phyloP scores from a whole-genome alignment of 139 green algal genomes.

The Chloropicon primus region DNA sequence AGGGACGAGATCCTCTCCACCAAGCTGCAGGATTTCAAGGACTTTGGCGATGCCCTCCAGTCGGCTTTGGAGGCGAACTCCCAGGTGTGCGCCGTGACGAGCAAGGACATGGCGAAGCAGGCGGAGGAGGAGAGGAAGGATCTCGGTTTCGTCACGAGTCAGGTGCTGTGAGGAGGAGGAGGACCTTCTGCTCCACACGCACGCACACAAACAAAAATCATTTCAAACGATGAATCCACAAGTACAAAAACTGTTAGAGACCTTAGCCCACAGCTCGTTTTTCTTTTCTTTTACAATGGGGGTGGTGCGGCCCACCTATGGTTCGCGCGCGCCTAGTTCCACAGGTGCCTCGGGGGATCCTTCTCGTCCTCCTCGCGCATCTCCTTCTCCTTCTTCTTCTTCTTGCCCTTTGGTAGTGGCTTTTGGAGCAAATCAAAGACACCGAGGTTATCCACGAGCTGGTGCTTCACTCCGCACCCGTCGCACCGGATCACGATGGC shows the following conservation, averaged over 20 bases:
- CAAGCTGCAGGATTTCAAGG: slow-evolving; percentile 23
- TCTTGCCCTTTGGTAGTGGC: too few species aligned
- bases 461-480: neutral
- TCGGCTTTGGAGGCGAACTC: slow-evolving; percentile 10
- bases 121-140: neutral
- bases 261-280: too few species aligned
- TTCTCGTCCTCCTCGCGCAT: neutral
- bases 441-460: neutral
- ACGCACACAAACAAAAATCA: too few species aligned
- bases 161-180: too few species aligned
- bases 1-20: slow-evolving; percentile 66
- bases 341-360: neutral
- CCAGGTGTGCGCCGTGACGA: neutral
- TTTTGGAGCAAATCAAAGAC: neutral
- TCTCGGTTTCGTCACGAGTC: neutral
- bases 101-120: neutral
- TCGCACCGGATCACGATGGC: neutral
- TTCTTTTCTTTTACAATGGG: too few species aligned
- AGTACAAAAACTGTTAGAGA: too few species aligned
- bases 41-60: slow-evolving; percentile 33
- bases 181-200: too few species aligned
- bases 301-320: too few species aligned
- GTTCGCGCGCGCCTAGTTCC: too few species aligned
- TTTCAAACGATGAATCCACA: too few species aligned
- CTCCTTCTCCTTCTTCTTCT: neutral